A percentile compares a stretch with the other conserved stretches of the same genome.
Conservation (phyloP, 352 stramenopile species). For the Globisporangium solare region DNA sequence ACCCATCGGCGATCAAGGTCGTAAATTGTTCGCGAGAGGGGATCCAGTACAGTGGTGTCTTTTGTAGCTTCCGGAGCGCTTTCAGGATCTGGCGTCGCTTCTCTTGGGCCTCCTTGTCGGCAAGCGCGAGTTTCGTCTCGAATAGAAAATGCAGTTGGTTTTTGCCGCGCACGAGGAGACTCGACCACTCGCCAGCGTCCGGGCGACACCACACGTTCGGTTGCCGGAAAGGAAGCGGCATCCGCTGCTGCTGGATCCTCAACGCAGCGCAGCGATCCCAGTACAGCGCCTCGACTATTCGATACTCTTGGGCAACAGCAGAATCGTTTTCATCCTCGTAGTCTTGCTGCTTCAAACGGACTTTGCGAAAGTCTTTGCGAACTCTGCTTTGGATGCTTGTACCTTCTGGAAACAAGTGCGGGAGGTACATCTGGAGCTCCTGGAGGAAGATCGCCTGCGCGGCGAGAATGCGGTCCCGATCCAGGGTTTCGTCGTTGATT, state of each 20-base stretch:
- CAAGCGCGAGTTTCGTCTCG: slow-evolving; percentile 44
- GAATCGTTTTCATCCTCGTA: neutral
- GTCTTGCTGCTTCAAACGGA: neutral
- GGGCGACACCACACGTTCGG: slow-evolving; percentile 63
- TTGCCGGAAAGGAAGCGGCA: slow-evolving; percentile 39
- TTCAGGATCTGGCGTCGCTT: slow-evolving; percentile 40
- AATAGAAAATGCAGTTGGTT: slow-evolving; percentile 69
- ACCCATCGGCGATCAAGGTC: slow-evolving; percentile 45
- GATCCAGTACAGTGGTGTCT: slow-evolving; percentile 56
- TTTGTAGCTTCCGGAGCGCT: slow-evolving; percentile 47
- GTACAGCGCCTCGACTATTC: slow-evolving; percentile 66
- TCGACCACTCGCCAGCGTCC: slow-evolving; percentile 69
- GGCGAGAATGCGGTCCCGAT: slow-evolving; percentile 40
- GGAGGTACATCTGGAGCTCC: slow-evolving; percentile 57
- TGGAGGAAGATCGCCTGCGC: slow-evolving; percentile 57
- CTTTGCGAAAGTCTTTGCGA: neutral
- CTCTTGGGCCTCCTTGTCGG: slow-evolving; percentile 52
- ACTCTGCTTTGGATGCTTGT: slow-evolving; percentile 6
- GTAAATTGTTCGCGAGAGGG: slow-evolving; percentile 37
- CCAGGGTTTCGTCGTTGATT: slow-evolving; percentile 27
- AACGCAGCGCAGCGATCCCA: slow-evolving; percentile 78
- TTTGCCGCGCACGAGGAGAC: slow-evolving; percentile 48
- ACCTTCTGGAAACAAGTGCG: slow-evolving; percentile 24
- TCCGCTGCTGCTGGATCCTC: slow-evolving; percentile 46
- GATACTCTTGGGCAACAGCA: slow-evolving; percentile 12